Evolutionary conservation across 1,284 basidiomycete species (phyloP).

Genomic region (Anthracocystis walkeri): DNA sequence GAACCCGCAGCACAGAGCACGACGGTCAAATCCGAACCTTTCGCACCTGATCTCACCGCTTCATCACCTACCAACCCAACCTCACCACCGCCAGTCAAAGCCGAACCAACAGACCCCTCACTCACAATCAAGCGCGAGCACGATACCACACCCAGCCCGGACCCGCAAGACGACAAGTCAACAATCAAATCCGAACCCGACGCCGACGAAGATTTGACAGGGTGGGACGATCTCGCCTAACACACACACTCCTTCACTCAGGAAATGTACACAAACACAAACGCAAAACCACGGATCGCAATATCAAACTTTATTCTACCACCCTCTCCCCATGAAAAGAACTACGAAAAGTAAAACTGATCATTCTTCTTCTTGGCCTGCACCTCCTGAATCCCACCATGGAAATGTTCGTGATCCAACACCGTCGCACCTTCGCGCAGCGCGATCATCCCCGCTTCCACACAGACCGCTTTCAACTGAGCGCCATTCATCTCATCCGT

Average conservation of each 20-base stretch:
- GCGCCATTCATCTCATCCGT: constrained; percentile 84
- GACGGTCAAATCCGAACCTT: background rate
- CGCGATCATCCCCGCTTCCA: constrained; percentile 97
- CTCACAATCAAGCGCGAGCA: constrained; percentile 13
- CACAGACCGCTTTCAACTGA: constrained; percentile 76
- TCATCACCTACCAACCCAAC: background rate
- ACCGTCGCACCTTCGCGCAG: constrained; percentile 88
- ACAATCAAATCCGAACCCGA: constrained; percentile 20
- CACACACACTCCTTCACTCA: background rate
- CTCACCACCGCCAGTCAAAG: background rate
- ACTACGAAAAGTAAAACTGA: constrained; percentile 63
- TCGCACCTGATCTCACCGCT: background rate
- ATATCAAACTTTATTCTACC: background rate
- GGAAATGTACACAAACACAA: constrained; percentile 2
- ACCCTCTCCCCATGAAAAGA: background rate
- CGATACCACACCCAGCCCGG: background rate
- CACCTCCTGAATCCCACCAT: constrained; percentile 68
- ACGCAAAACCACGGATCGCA: background rate
- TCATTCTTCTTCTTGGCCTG: constrained; percentile 70
- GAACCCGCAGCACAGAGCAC: background rate
- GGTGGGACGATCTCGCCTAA: constrained; percentile 45
- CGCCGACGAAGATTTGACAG: constrained; percentile 27
- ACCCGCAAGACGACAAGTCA: constrained; percentile 3
- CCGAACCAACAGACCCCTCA: background rate
- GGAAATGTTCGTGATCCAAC: constrained; percentile 69